Evolutionary conservation across 352 stramenopile species (phyloP), one percentile per base, ranked within the genome.

Genomic region (Pythium monospermum): DNA sequence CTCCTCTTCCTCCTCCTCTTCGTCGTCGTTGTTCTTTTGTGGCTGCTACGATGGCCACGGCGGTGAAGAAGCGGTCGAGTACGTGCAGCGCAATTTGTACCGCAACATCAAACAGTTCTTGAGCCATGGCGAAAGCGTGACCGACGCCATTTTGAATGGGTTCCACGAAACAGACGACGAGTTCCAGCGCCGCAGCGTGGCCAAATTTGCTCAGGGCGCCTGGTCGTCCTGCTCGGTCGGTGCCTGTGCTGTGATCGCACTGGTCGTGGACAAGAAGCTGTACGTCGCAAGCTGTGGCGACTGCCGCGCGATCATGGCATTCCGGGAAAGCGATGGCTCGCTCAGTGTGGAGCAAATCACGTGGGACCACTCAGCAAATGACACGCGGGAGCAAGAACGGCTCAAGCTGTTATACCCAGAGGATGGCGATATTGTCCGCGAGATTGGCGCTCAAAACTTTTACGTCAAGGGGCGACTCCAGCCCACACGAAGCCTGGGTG

Each of bases 381-480:
- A 86, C 38, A 57, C 71, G 44, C 59, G 63, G 6, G 75, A 86
- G 53, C 75, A 86, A 53, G 65, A 69, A 3, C 70, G 75, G 1
- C 72, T 86, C 22, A 68, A 66, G 25, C 55, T 74, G 28, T 31
- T 82, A n/a, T 69, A 86, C 27, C 75, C 75, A 0, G 71, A 83
- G 5, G 75, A 86, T 52, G 76, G 75, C 49, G 75, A 86, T 51
- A 83, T 86, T 58, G 72, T 86, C 31, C 76, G 75, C 25, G 75
- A 86, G 58, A 77, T 86, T 25, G 72, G 75, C n/a, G 53, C 59
- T 32, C 66, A 69, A 30, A 86, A 86, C 54, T 86, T 68, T 37
- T 86, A 86, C 59, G 75, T 86, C 41, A 86, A 86, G 32, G 75
- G 75, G n/a, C 61, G 75, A 15, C 66, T 86, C 49, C 75, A 86